phyloP scores from a whole-genome alignment of 352 stramenopile genomes.

The Pythium aristosporum region DNA sequence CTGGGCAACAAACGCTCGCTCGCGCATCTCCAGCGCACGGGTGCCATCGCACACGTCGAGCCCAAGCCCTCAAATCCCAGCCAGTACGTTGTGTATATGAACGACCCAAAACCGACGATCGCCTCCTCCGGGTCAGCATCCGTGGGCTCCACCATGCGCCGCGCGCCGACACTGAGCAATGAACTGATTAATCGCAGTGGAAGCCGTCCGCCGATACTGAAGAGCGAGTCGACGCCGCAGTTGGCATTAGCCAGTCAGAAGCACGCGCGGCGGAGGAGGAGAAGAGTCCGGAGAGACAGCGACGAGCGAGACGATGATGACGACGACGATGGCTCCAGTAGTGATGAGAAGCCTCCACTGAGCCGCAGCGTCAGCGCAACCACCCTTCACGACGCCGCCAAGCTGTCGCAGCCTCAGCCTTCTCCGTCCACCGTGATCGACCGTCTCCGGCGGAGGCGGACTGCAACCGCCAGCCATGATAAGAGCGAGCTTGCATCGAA shows the following conservation, averaged over 20 bases:
- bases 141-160: slow-evolving; percentile 10
- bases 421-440: slow-evolving; percentile 17
- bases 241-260: not conserved
- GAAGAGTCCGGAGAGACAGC: not conserved
- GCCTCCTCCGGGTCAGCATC: not conserved
- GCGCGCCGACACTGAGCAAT: slow-evolving; percentile 15
- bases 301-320: slow-evolving; percentile 12
- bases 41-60: slow-evolving; percentile 60
- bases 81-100: slow-evolving; percentile 73
- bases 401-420: not conserved
- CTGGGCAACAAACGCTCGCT: slow-evolving; percentile 60
- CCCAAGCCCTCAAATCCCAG: slow-evolving; percentile 43
- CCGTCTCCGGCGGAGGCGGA: not conserved
- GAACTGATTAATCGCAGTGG: not conserved
- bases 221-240: slow-evolving; percentile 17
- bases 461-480: too few species aligned
- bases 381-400: too few species aligned
- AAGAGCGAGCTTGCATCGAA: not conserved
- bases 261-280: not conserved
- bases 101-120: slow-evolving; percentile 27
- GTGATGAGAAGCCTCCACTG: not conserved
- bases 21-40: slow-evolving; percentile 58
- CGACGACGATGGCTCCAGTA: not conserved
- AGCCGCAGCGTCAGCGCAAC: slow-evolving; percentile 9
- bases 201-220: not conserved